Base-by-base conservation (phyloP, 2,329 filamentous ascomycete species). In the Didymella sp. region DNA sequence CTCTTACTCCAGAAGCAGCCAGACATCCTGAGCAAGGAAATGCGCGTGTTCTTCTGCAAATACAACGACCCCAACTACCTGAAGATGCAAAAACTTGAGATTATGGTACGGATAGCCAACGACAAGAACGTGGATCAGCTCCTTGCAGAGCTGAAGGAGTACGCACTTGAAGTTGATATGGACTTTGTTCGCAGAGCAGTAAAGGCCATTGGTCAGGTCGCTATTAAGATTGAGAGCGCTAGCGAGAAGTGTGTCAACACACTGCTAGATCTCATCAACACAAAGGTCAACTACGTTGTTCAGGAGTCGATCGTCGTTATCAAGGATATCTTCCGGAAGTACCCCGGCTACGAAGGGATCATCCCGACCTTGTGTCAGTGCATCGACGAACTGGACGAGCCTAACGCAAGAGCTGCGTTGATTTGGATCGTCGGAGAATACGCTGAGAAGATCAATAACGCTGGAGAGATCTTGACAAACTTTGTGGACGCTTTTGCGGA, bases 401-500 rank as follows among this genome's bases (percentile, higher is more conserved):
- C 94, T 1, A 89, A 92, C 68, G 95, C 95, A 6, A 84, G 95
- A 70, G 93, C 90, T 2, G 90, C 94, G 21, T 81, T 99, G 58
- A 98, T 99, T 71, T 99, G 95, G 95, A 98, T 99, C 66, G 94
- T 99, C 6, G 95, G 95, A 66, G 95, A 99, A 76, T 99, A 99
- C 74, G 95, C 95, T 0, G 95, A 99, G 81, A 99, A 99, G 83
- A 99, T 99, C 72, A 96, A 87, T 79, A 98, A 99, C 69, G 95
- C 95, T n/a, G 92, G 93, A 62, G 92, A 98, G 67, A 98, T 99
- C 61, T 78, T 99, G 57, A 84, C 87, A 49, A 88, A 90, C 17
- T 99, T 99, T 72, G 94, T 97, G 12, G 95, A 98, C 53, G 89
- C 88, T 0, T 98, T 99, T 76, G 90, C 90, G 75, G 95, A 98